Evolutionary conservation across 225 moss, liverwort and hornwort species (phyloP).

Genomic region (Pleurozium schreberi): DNA sequence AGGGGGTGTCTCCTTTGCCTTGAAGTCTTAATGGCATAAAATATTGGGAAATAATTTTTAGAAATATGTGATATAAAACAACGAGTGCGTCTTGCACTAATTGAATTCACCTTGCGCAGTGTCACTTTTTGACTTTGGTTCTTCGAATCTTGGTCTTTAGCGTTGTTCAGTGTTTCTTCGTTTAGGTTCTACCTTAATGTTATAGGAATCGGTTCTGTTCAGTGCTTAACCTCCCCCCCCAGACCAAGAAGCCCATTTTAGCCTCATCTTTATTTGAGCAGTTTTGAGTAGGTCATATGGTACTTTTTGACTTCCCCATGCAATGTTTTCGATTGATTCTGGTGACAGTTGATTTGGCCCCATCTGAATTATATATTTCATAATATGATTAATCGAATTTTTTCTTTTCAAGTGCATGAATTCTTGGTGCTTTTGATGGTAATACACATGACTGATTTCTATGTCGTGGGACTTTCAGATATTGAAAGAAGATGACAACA

Average conservation of each 20-base stretch:
- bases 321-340: not conserved
- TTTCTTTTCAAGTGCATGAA: not conserved
- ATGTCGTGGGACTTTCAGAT: not conserved
- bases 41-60: not conserved
- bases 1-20: not conserved
- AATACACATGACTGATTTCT: not conserved
- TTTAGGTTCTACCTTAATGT: not conserved
- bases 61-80: not conserved
- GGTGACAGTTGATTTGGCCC: not conserved
- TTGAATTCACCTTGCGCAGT: not conserved
- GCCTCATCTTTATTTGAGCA: not conserved
- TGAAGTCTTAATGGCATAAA: not conserved
- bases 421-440: not conserved
- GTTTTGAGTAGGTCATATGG: not conserved
- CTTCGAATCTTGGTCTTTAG: not conserved
- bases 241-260: not conserved
- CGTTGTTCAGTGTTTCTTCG: not conserved
- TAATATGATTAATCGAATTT: not conserved
- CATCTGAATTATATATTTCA: too few relatives aligned
- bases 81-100: not conserved
- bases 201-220: not conserved
- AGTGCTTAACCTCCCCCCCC: not conserved
- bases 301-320: not conserved
- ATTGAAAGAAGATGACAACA: slow-evolving; percentile 37
- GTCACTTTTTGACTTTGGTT: not conserved